Evolutionary conservation across 768 basidiomycete species (phyloP), one percentile per base, ranked within the genome.

Genomic region (Leccinum pellstonianum): DNA sequence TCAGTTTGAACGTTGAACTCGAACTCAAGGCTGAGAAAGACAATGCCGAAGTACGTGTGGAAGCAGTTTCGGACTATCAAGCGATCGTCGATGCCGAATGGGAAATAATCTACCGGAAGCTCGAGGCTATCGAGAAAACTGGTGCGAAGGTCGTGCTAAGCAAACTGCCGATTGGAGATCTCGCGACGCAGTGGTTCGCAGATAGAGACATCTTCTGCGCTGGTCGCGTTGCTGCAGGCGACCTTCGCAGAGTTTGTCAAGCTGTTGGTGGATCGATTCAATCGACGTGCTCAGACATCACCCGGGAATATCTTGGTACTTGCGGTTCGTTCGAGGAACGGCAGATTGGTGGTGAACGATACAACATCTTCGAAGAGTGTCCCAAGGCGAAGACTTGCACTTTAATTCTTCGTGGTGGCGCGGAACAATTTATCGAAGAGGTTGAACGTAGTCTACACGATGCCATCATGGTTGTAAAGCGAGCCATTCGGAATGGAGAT

Each of bases 1-100:
- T 98, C 17, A 95, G 94, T 70, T 76, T 99, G 58, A 99, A 99
- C 71, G 96, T 99, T 64, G 97, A 99, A 73, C 85, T 99, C 55
- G 97, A 99, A 75, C 81, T 99, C 66, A 99, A 99, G 76, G 97
- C 97, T 0, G 97, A 99, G 77, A 95, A 98, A 75, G 97, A 99
- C 75, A 99, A 99, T 65, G 97, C 97, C 3, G 97, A 99, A 76
- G 93, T 99, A 46, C 87, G 97, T 37, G 94, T 99, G 17, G 94
- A 98, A 69, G 89, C 90, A 15, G 96, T 99, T 25, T 89, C 94
- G 17, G 97, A 99, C 71, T 99, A 99, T 71, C 97, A 99, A 76
- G 95, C 96, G 5, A 98, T 99, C 68, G 97, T 99, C 55, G 95
- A 99, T 73, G 97, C 97, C 11, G 97, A 99, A 73, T 99, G 97